Conservation (phyloP, 345 rosid species). For the Acer negundo region DNA sequence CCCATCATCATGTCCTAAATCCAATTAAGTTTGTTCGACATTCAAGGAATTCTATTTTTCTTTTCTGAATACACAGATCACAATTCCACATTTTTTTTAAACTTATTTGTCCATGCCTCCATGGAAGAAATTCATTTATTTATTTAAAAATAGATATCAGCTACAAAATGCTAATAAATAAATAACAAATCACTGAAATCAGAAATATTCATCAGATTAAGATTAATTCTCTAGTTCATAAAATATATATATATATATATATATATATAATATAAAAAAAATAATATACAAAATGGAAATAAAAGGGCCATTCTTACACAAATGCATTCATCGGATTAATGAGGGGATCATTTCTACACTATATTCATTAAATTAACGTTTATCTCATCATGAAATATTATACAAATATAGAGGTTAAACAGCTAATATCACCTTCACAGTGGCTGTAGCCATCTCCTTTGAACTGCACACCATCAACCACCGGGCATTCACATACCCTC, state of each 20-base stretch:
- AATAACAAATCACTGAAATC: background rate
- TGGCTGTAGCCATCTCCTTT: constrained; percentile 95
- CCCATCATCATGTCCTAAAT: background rate
- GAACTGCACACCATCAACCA: constrained; percentile 91
- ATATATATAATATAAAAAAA: too few species aligned
- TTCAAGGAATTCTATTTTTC: background rate
- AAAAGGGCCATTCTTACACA: background rate
- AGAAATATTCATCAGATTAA: background rate
- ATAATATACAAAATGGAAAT: background rate
- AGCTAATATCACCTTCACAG: constrained; percentile 72
- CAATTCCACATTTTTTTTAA: background rate
- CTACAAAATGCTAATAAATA: background rate
- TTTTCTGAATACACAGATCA: background rate
- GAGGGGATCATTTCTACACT: background rate
- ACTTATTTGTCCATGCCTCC: background rate
- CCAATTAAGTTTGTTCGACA: background rate
- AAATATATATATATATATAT: too few species aligned
- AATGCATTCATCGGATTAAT: background rate
- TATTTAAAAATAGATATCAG: constrained; percentile 1
- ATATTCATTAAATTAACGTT: background rate
- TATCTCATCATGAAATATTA: background rate
- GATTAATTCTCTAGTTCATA: background rate
- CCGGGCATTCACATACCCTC: constrained; percentile 87
- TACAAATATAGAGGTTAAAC: background rate
- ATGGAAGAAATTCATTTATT: background rate